Evolutionary conservation across 176 grass and related monocot species (phyloP), one percentile per base, ranked within the genome.

Genomic region (Pharus latifolius): DNA sequence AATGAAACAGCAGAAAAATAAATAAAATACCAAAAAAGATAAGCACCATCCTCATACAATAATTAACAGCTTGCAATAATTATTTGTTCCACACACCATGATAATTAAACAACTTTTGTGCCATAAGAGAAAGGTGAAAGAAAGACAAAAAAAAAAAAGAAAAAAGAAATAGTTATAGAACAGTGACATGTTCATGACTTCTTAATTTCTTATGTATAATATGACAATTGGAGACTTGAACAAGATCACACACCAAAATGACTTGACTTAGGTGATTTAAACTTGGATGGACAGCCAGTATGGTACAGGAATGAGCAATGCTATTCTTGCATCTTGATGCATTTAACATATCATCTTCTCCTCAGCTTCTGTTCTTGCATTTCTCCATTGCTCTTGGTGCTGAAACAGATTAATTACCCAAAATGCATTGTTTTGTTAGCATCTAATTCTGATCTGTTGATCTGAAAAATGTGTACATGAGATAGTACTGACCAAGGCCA

Each of bases 351-450:
- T n/a, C 72, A 59, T 10, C 47, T 69, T 83, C 31, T 70, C 42
- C 41, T 99, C 69, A 94, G 80, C 87, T 85, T 70, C 80, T 79
- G 84, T 82, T 99, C 95, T 91, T 94, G 90, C 84, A 94, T 83
- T 99, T 99, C 72, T 99, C 95, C 90, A 88, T 88, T 42, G 87
- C 82, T 77, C 83, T 99, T 69, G 95, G 90, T 66, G 95, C 95
- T 99, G 90, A 29, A 68, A 70, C 58, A 20, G 58, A 34, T 37
- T 30, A 42, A 78, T n/a, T n/a, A 43, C 53, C 4, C 20, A 20
- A 42, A 43, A 34, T 49, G 22, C 8, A 40, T 0, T 58, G 63
- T 16, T 17, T 6, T 62, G 56, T 63, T 52, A 69, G 47, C 9
- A 40, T 49, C 30, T 61, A 24, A n/a, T 24, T 61, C 60, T 28